phyloP scores from a whole-genome alignment of 805 yeast species.

The Metschnikowia arizonensis region DNA sequence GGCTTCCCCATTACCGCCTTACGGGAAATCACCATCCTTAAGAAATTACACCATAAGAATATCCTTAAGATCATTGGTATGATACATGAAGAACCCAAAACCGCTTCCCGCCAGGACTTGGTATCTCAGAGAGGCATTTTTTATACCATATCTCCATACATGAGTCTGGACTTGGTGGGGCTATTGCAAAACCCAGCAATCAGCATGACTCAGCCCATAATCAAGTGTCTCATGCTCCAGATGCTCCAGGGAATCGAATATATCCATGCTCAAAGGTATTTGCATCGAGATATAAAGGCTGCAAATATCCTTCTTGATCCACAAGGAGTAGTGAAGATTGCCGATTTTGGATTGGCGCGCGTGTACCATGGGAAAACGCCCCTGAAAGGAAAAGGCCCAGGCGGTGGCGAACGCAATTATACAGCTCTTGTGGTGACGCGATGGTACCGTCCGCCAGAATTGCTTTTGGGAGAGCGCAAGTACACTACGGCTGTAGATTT shows the following conservation, averaged over 20 bases:
- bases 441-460: constrained; percentile 97
- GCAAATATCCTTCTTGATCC: constrained; percentile 86
- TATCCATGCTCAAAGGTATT: constrained; percentile 57
- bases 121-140: constrained; percentile 46
- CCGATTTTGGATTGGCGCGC: constrained; percentile 94
- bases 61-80: constrained; percentile 76
- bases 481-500: constrained; percentile 95
- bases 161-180: constrained; percentile 90
- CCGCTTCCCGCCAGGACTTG: constrained; percentile 29
- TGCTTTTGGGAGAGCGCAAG: constrained; percentile 75
- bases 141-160: constrained; percentile 88
- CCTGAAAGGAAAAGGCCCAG: constrained; percentile 47
- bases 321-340: constrained; percentile 77
- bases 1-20: constrained; percentile 93
- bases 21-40: constrained; percentile 83
- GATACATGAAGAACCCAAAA: constrained; percentile 48
- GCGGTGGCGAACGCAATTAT: constrained; percentile 51
- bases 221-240: constrained; percentile 80
- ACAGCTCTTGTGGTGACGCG: constrained; percentile 82
- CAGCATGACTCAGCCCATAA: constrained; percentile 56
- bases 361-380: constrained; percentile 62
- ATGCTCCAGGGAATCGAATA: constrained; percentile 75
- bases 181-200: constrained; percentile 75
- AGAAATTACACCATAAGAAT: constrained; percentile 63
- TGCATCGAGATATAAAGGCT: constrained; percentile 92